These are phyloP conservation scores for Cladosporium oxysporum DNA, from an alignment of 2,329 filamentous ascomycete species.

Conservation along the genomic window DNA sequence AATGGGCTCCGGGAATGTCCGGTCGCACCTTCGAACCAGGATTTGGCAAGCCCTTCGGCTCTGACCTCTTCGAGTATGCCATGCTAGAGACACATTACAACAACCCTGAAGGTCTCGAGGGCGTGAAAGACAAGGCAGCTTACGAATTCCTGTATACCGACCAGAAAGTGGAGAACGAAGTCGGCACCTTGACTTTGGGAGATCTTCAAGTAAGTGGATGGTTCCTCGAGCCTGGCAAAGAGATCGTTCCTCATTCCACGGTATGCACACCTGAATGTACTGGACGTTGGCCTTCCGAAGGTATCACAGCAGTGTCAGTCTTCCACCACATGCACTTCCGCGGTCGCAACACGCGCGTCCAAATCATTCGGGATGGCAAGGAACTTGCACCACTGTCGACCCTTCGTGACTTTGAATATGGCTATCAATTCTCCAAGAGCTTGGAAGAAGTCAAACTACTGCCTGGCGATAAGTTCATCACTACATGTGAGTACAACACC, in stretches of 20 bases:
- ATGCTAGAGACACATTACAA: conserved; percentile 28
- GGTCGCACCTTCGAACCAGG: conserved; percentile 26
- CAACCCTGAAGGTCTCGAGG: conserved; percentile 23
- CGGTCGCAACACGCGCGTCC: conserved; percentile 23
- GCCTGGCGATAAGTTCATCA: conserved; percentile 26
- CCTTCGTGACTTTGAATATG: conserved; percentile 25
- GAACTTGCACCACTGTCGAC: conserved; percentile 24
- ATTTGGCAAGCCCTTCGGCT: conserved; percentile 26
- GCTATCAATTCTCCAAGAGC: conserved; percentile 26
- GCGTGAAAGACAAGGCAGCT: conserved; percentile 22
- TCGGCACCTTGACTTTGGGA: conserved; percentile 25
- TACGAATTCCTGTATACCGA: conserved; percentile 25
- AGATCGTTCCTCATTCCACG: conserved; percentile 22
- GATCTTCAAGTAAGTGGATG: conserved; percentile 24
- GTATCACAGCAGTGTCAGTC: conserved; percentile 25
- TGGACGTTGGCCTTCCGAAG: conserved; percentile 23
- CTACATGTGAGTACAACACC: conserved; percentile 27
- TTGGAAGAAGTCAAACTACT: conserved; percentile 24
- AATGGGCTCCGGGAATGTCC: conserved; percentile 26
- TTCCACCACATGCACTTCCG: conserved; percentile 28
- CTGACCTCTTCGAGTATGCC: conserved; percentile 24
- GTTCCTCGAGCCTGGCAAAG: conserved; percentile 26
- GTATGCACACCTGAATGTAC: conserved; percentile 28
- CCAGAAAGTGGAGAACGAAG: conserved; percentile 23
- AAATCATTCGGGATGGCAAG: conserved; percentile 25